phyloP scores from a whole-genome alignment of 2,329 filamentous ascomycete species.

The Aspergillus glaucus region DNA sequence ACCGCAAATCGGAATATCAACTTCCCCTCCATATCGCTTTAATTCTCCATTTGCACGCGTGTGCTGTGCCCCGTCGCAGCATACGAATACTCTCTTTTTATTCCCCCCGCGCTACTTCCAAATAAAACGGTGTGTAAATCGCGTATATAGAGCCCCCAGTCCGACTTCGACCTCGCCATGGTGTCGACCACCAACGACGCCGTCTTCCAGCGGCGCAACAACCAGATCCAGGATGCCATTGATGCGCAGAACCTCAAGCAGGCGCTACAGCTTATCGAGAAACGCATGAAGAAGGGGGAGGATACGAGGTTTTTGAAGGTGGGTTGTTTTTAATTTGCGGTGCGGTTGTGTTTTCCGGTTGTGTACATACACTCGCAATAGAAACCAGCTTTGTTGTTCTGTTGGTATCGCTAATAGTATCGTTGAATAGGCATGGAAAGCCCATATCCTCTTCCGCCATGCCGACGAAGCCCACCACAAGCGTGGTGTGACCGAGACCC shows the following conservation, averaged over 20 bases:
- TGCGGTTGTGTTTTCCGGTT: background rate
- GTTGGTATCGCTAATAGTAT: background rate
- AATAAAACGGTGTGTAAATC: background rate
- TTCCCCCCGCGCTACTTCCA: background rate
- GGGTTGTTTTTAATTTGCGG: conserved; percentile 5
- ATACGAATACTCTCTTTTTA: conserved; percentile 7
- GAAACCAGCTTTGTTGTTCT: background rate
- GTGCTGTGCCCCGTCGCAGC: conserved; percentile 21
- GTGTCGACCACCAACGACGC: conserved; percentile 26
- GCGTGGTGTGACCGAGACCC: conserved; percentile 39
- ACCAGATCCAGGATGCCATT: conserved; percentile 46
- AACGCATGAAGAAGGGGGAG: conserved; percentile 51
- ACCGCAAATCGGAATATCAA: background rate
- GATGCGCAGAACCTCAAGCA: conserved; percentile 44
- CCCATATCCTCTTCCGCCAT: conserved; percentile 35
- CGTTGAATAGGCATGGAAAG: conserved; percentile 36
- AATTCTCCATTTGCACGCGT: conserved; percentile 14
- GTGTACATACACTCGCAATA: too few relatives aligned
- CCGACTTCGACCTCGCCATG: background rate
- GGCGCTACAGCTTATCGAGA: conserved; percentile 45
- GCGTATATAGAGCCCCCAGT: background rate
- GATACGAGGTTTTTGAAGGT: conserved; percentile 38
- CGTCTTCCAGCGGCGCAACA: conserved; percentile 41
- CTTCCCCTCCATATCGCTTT: conserved; percentile 5
- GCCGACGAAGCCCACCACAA: conserved; percentile 36